Percentiles rank a stretch among this genome's conserved stretches.
Conservation (phyloP, 495 filamentous ascomycete species). For the Penicillium longicatenatum region DNA sequence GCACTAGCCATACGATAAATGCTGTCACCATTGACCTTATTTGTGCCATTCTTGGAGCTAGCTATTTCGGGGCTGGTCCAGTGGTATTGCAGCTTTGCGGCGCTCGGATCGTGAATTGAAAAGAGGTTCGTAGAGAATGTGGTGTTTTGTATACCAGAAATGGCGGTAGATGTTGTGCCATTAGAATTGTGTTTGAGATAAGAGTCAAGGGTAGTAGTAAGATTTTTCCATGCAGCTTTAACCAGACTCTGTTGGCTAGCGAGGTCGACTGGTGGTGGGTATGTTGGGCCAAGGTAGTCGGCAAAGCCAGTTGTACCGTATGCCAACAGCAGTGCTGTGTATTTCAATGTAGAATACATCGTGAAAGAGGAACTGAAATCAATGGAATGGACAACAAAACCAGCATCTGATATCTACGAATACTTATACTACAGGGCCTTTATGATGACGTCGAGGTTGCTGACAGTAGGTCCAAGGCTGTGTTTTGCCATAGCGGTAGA, state of each 20-base stretch:
- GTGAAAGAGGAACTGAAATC: neutral
- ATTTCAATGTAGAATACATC: neutral
- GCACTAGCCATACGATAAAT: conserved; percentile 56
- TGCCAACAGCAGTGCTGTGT: neutral
- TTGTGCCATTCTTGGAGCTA: conserved; percentile 33
- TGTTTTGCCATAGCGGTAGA: neutral
- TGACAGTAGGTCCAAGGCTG: neutral
- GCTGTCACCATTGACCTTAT: conserved; percentile 45
- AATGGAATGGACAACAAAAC: neutral
- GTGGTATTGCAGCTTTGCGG: conserved; percentile 39
- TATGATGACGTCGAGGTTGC: neutral
- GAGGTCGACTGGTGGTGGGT: conserved; percentile 41
- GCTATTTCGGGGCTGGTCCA: conserved; percentile 13
- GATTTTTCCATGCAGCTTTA: conserved; percentile 29
- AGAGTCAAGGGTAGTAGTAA: conserved; percentile 34
- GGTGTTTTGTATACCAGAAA: conserved; percentile 30
- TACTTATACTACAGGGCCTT: neutral
- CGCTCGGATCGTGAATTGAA: conserved; percentile 36
- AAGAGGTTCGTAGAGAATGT: conserved; percentile 48
- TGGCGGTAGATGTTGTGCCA: conserved; percentile 9
- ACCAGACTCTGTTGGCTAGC: conserved; percentile 38
- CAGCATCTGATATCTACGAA: neutral
- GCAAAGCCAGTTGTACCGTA: conserved; percentile 19
- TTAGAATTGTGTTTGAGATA: conserved; percentile 2
- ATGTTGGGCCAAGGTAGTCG: conserved; percentile 36